A percentile compares a stretch with the other conserved stretches of the same genome.
These are phyloP conservation scores for Tricholomella constricta DNA, from an alignment of 768 basidiomycete genomes.

Conservation along the genomic window DNA sequence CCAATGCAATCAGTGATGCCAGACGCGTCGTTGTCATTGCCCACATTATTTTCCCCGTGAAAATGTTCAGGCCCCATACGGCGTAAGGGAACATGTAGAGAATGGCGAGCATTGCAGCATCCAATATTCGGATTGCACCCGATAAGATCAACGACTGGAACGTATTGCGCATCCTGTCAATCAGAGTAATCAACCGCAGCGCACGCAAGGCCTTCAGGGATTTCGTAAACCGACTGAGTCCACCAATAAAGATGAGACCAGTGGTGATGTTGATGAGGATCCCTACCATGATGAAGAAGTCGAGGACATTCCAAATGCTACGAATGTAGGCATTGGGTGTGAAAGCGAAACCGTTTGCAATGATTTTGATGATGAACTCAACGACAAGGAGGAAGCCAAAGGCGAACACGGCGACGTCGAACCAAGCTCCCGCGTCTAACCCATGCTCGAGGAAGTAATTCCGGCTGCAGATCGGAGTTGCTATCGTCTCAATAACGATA, in stretches of 20 bases:
- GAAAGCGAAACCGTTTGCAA: conserved; percentile 91
- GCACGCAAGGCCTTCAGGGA: conserved; percentile 88
- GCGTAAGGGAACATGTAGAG: conserved; percentile 93
- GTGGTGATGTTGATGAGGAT: conserved; percentile 75
- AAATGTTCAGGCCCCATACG: conserved; percentile 94
- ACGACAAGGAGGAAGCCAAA: conserved; percentile 72
- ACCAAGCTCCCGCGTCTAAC: conserved; percentile 74
- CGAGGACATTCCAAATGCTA: conserved; percentile 90
- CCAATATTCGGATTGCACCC: conserved; percentile 81
- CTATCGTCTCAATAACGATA: conserved; percentile 79
- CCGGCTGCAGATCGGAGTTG: conserved; percentile 83
- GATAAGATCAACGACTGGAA: conserved; percentile 88
- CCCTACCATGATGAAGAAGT: conserved; percentile 82
- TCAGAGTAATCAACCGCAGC: conserved; percentile 86
- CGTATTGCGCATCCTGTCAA: conserved; percentile 82
- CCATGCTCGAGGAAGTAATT: conserved; percentile 66
- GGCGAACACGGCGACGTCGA: conserved; percentile 74
- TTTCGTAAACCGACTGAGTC: conserved; percentile 78
- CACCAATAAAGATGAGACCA: conserved; percentile 73
- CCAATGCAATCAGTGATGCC: conserved; percentile 69
- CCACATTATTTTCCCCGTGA: conserved; percentile 80
- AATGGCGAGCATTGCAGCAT: conserved; percentile 87
- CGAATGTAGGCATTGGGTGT: conserved; percentile 90
- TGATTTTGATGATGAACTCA: conserved; percentile 87
- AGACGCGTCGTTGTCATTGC: conserved; percentile 66